Evolutionary conservation across 2,329 filamentous ascomycete species (phyloP), one percentile per base, ranked within the genome.

Genomic region (Didymella glomerata): DNA sequence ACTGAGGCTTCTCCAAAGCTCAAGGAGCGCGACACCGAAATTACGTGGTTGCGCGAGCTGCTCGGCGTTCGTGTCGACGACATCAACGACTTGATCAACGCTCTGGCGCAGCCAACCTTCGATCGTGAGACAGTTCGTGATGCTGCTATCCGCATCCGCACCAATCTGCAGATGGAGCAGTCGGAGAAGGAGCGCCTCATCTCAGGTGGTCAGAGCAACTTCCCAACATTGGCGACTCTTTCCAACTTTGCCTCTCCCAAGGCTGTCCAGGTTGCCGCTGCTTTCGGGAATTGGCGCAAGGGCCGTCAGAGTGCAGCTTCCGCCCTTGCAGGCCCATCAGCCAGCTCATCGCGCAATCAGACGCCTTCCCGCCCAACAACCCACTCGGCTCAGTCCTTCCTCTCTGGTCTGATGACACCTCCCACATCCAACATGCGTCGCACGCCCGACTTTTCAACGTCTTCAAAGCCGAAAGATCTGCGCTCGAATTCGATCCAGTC

Each of bases 91-190:
- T 92, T 99, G 61, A 94, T 98, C 73, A 85, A 85, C 49, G 88
- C 90, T 6, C 83, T 98, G 27, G 89, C 90, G 2, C 84, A 88
- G 62, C 89, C 93, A 4, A 82, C 84, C 25, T 95, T 91, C 74
- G 89, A 98, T 76, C 86, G 87, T 57, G 87, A 92, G 62, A 85
- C 86, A 6, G 90, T 97, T 64, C 91, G 91, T 69, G 93, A 98
- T 74, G 93, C 93, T 6, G 91, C 92, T 34, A 98, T 98, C 68
- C 90, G 95, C 52, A 88, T 99, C 61, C 92, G 92, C 75, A 92
- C 95, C 14, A 97, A 97, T 71, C 83, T 99, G 34, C 92, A 98
- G 75, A 99, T 99, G 95, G 94, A 99, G 77, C 91, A 96, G 74
- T 92, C 97, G 75, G 93, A 97, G 78, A 91, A 92, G 50, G 94